Evolutionary conservation across 176 grass and related monocot species (phyloP), one percentile per base, ranked within the genome.

Genomic region (Zea luxurians): DNA sequence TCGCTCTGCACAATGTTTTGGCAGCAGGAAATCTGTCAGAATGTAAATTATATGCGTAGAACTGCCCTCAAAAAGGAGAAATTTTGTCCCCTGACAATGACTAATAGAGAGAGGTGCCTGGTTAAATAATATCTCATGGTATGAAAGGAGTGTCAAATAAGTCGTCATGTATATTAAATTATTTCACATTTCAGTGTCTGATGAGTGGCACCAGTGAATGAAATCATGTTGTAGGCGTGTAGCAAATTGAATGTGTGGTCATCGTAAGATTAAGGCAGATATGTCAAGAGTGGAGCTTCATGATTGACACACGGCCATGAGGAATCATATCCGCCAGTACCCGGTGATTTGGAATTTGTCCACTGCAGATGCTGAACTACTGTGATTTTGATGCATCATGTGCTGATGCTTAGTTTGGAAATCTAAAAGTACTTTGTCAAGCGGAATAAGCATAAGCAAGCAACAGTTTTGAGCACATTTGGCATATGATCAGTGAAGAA

Each of bases 1-100:
- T 92, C 87, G 61, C 82, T 71, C 94, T 90, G 87, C 50, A 84
- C 9, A 38, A 78, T 16, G 79, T 55, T 80, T 88, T 35, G n/a
- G 78, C 4, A 81, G 35, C 75, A 88, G 61, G 2, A 93, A 75
- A 66, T 3, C 57, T 77, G 37, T 90, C 65, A 88, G 82, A 57
- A 47, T 37, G 37, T 41, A 74, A 45, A 54, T 0, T 62, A 68
- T 52, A 45, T n/a, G 21, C 38, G 13, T n/a, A 55, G 5, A 50
- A 43, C 6, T 2, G 2, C 38, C 46, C 10, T 3, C 27, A 6
- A 40, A 46, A 18, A 3, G 11, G 64, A 44, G 10, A 8, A 35
- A 18, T 12, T 9, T 13, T 2, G 0, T 3, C 34, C 45, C 36
- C 2, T 67, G 67, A 42, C 11, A 49, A 36, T 20, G 18, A 44